These are phyloP conservation scores for Zasmidium angulare DNA, from an alignment of 2,329 filamentous ascomycete species.

Conservation along the genomic window DNA sequence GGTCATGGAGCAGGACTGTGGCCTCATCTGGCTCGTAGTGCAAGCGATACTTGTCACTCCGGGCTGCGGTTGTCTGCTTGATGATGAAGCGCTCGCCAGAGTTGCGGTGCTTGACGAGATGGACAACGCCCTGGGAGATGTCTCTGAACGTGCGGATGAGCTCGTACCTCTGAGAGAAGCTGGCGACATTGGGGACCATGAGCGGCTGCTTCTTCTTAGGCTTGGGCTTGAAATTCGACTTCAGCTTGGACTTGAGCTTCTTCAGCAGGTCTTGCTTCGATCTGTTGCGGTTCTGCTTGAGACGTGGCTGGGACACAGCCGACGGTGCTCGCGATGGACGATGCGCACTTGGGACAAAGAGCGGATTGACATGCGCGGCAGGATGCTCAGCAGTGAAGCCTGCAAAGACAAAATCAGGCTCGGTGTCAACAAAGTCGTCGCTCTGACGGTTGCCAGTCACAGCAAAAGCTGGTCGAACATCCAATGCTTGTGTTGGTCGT, in stretches of 20 bases:
- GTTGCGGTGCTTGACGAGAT: conserved; percentile 8
- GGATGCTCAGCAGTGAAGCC: background rate
- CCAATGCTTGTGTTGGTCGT: background rate
- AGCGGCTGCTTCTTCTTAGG: background rate
- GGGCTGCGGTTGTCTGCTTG: conserved; percentile 9
- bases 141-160: conserved; percentile 6
- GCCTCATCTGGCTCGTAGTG: background rate
- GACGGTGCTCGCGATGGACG: too few species aligned
- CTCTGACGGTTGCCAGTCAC: background rate
- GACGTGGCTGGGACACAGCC: too few species aligned
- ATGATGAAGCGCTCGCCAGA: conserved; percentile 14
- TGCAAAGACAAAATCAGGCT: background rate
- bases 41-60: background rate
- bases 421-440: background rate
- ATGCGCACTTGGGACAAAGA: background rate
- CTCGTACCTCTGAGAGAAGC: conserved; percentile 5
- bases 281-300: too few species aligned
- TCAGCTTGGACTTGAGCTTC: background rate
- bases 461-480: background rate
- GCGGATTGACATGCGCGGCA: background rate
- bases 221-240: background rate
- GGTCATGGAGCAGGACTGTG: background rate
- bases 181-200: background rate
- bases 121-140: conserved; percentile 9
- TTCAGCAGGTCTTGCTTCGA: background rate